Base-by-base conservation (phyloP, 176 grass and related monocot species). In the Phoenix dactylifera region DNA sequence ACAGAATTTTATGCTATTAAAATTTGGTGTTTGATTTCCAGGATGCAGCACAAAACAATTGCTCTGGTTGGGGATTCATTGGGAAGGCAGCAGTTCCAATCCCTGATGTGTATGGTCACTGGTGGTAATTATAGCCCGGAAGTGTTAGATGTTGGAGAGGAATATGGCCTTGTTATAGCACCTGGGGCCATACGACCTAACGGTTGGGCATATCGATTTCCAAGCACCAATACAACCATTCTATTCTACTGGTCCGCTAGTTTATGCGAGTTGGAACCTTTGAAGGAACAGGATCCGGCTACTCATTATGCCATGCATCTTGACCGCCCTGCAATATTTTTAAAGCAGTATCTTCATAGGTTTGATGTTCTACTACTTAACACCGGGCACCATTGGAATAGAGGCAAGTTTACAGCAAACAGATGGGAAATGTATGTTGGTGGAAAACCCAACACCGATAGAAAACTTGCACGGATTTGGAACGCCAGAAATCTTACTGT, bases 371-470 rank as follows among this genome's bases (percentile, higher is more conserved):
- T 98, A 20, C 79, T 98, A 26, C 78, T 98, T 44, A 98, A 98
- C 81, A 98, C 93, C 4, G 93, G 93, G 23, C 93, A 98, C 75
- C 93, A 98, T 55, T 98, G 93, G 93, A 98, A 98, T 51, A 89
- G 93, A 80, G 87, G 85, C 17, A 98, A 98, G 74, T 98, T 98
- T 60, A 77, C 28, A 57, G 82, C 79, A 71, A 98, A 98, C 18
- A 60, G 76, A 22, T 98, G 93, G 93, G 76, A 92, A 68, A 48
- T 92, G 67, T 79, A 98, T 60, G 87, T 77, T 29, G 71, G 76
- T 78, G 87, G 84, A 28, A 72, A 69, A 30, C 84, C 84, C 44
- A 29, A 85, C 51, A 74, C 51, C 23, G 55, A 82, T n/a, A 70
- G 65, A 50, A 69, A 67, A 50, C 51, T 85, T 61, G 67, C 77